phyloP scores from a whole-genome alignment of 2,329 filamentous ascomycete genomes.

The Sclerotinia nivalis region DNA sequence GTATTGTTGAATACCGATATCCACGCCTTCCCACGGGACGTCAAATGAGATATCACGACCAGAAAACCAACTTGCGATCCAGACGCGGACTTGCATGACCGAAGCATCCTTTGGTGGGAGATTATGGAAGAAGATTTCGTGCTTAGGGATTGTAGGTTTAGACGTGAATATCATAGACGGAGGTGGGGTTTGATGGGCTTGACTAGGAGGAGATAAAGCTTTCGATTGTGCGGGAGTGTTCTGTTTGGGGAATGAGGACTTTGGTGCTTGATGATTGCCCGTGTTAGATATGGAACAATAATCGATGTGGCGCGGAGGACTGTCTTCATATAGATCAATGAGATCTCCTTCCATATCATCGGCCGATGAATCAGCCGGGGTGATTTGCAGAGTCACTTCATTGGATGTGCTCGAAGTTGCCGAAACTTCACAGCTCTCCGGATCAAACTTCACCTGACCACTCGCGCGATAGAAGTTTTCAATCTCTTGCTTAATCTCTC shows the following conservation, averaged over 20 bases:
- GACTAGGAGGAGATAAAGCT: neutral
- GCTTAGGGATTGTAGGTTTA: neutral
- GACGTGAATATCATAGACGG: neutral
- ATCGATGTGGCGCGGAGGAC: rapidly evolving
- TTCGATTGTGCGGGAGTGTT: neutral
- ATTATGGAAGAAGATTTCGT: neutral
- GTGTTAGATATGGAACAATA: neutral
- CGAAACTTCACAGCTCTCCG: neutral
- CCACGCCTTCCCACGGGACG: neutral
- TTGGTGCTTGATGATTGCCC: too few species aligned
- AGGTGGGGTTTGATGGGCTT: neutral
- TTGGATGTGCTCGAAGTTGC: neutral
- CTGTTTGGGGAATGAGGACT: too few species aligned
- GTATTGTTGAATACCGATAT: neutral
- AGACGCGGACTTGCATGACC: neutral
- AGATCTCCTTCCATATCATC: neutral
- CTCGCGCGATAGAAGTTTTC: neutral
- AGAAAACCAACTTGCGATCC: constrained; percentile 11
- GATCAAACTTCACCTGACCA: neutral
- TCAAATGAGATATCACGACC: neutral
- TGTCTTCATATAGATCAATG: neutral
- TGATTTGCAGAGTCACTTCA: neutral
- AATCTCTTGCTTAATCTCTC: neutral
- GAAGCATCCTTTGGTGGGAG: neutral
- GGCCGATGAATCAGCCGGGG: neutral